These are phyloP conservation scores for Euphorbia tirucalli DNA, from an alignment of 345 rosid species.

Conservation along the genomic window DNA sequence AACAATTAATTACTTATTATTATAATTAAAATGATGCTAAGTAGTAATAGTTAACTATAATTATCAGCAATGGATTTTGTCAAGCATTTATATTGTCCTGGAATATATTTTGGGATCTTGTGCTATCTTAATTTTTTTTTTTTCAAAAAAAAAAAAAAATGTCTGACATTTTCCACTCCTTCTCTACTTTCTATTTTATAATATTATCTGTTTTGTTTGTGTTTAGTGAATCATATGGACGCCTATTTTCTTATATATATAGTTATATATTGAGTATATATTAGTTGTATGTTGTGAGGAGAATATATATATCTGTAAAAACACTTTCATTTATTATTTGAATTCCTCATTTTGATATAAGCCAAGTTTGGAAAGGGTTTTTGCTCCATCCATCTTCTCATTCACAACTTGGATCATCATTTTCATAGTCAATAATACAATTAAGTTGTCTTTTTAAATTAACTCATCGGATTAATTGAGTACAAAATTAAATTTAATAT, in stretches of 20 bases:
- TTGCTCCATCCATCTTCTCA: too few relatives aligned
- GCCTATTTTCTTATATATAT: slow-evolving; percentile 14
- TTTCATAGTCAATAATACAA: too few relatives aligned
- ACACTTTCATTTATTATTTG: neutral
- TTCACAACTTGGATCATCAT: too few relatives aligned
- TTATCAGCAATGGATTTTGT: neutral
- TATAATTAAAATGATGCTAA: neutral
- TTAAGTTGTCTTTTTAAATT: too few relatives aligned
- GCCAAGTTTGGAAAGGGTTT: neutral
- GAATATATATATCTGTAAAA: slow-evolving; percentile 6
- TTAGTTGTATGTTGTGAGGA: slow-evolving; percentile 10
- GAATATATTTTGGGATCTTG: slow-evolving; percentile 16
- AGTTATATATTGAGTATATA: too few relatives aligned
- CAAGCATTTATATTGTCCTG: slow-evolving; percentile 11
- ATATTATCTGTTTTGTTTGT: slow-evolving; percentile 14
- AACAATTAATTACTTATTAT: neutral
- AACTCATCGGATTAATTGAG: too few relatives aligned
- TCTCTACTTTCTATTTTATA: neutral
- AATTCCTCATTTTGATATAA: neutral
- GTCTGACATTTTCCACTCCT: neutral
- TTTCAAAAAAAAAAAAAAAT: neutral
- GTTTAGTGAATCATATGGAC: slow-evolving; percentile 20
- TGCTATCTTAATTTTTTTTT: too few relatives aligned
- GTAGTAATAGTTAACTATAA: slow-evolving; percentile 4
- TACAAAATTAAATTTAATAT: too few relatives aligned